Evolutionary conservation across 2,329 filamentous ascomycete genomes (phyloP).

Genomic region (Colletotrichum viniferum): DNA sequence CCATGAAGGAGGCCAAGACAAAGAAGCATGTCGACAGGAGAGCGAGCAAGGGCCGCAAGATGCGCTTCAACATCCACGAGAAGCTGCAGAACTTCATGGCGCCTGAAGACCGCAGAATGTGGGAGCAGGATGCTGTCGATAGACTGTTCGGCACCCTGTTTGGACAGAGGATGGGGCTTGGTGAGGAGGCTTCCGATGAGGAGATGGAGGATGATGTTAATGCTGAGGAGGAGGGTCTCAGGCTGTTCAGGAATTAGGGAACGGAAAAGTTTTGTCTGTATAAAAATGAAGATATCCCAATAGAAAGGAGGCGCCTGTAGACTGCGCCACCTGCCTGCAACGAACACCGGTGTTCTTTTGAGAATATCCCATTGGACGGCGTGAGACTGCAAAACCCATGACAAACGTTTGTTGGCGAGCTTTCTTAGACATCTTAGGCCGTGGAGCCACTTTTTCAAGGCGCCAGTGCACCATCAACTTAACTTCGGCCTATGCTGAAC

Average conservation of each 20-base stretch:
- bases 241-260: constrained; percentile 52
- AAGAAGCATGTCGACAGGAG: constrained; percentile 89
- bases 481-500: not conserved
- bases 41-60: constrained; percentile 92
- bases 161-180: constrained; percentile 70
- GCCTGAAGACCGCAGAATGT: constrained; percentile 78
- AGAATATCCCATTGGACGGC: not conserved
- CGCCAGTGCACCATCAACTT: not conserved
- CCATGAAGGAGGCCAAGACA: constrained; percentile 77
- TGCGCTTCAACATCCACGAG: constrained; percentile 94
- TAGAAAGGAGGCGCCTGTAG: not conserved
- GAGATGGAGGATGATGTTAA: constrained; percentile 54
- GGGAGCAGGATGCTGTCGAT: constrained; percentile 82
- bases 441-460: not conserved
- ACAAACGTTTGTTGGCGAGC: not conserved
- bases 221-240: constrained; percentile 57
- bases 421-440: not conserved
- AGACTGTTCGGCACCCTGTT: constrained; percentile 77
- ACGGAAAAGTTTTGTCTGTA: not conserved
- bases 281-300: constrained; percentile 16
- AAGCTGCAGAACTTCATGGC: constrained; percentile 99
- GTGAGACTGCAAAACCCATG: not conserved
- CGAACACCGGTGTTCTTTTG: not conserved
- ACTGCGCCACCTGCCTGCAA: not conserved
- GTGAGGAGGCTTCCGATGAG: constrained; percentile 54